Evolutionary conservation across 2,329 filamentous ascomycete genomes (phyloP).

Genomic region (Oidium heveae): DNA sequence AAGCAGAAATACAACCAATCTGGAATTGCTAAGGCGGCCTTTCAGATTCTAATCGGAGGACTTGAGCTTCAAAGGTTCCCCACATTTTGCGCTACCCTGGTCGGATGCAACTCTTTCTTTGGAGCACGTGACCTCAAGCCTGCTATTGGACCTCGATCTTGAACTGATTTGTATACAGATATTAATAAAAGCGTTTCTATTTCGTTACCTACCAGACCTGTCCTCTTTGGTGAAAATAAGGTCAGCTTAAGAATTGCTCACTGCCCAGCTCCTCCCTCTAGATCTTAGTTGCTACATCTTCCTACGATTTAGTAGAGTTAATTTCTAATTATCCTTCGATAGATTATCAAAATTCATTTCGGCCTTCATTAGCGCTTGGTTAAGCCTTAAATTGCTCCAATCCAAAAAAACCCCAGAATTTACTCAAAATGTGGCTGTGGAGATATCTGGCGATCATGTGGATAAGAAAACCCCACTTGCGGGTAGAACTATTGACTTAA

Average conservation of each 20-base stretch:
- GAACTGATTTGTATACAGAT: conserved; percentile 8
- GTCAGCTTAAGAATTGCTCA: conserved; percentile 1
- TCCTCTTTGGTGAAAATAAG: conserved; percentile 1
- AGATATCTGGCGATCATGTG: conserved; percentile 8
- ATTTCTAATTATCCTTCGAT: neutral
- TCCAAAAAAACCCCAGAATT: conserved; percentile 22
- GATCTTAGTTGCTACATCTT: neutral
- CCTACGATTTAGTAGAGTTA: too few species aligned
- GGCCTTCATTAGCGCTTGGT: conserved; percentile 31
- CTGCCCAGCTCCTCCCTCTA: neutral
- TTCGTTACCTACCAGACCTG: conserved; percentile 5
- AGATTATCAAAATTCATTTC: conserved; percentile 32
- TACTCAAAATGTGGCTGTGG: conserved; percentile 16
- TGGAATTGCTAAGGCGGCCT: conserved; percentile 13
- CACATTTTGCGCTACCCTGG: conserved; percentile 33
- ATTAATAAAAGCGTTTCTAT: conserved; percentile 13
- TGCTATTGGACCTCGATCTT: neutral
- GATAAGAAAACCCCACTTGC: conserved; percentile 19
- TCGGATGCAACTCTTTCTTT: conserved; percentile 34
- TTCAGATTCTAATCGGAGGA: conserved; percentile 22
- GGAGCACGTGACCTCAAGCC: conserved; percentile 19
- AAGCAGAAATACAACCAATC: conserved; percentile 9
- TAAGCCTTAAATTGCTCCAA: conserved; percentile 30
- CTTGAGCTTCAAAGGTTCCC: conserved; percentile 32
- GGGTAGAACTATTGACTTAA: conserved; percentile 58